Evolutionary conservation across 1,139 yeast genomes (phyloP), one percentile per base, ranked within the genome.

Genomic region (Blastobotrys illinoisensis): DNA sequence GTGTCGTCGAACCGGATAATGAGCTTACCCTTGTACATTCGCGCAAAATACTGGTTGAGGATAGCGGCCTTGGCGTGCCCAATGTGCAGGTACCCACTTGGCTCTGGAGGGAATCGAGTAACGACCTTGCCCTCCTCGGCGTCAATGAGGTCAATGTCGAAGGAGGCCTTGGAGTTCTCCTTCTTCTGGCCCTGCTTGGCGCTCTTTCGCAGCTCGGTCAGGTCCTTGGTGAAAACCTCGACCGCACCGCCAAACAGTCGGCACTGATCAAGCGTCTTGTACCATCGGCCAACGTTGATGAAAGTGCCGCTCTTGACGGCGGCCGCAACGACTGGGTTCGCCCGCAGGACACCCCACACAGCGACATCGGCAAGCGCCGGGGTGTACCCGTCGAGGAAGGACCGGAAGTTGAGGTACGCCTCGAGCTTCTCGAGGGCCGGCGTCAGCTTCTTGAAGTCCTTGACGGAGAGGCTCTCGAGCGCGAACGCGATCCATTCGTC

Each of bases 11-110:
- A 93, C 75, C 99, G 85, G 67, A 93, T 85, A 68, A 91, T 89
- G 70, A 91, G 80, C 74, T 91, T 91, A 71, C 99, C 98, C 67
- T 91, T 86, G 78, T 90, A 91, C 67, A 82, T 85, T 65, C 88
- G 86, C 54, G 99, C 98, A 75, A 91, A 91, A 76, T 89, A 91
- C 75, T 91, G 95, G 77, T 93, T 93, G 69, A 93, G 80, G 59
- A 93, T 79, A 54, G 98, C 98, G 55, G 98, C 98, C 75, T 93
- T 93, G 60, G 96, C 97, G 70, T 93, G 99, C 65, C 99, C 98
- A 74, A 85, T 93, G 81, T 86, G 93, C 71, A 93, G 80, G 74
- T 89, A 91, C 77, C 98, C 98, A 75, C 95, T 87, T 53, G 86
- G 86, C 72, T 82, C 86, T 60, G 95, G 95, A 63, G 98, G 98